Base-by-base conservation (phyloP, 2,329 filamentous ascomycete genomes). In the Blumeriella jaapii region DNA sequence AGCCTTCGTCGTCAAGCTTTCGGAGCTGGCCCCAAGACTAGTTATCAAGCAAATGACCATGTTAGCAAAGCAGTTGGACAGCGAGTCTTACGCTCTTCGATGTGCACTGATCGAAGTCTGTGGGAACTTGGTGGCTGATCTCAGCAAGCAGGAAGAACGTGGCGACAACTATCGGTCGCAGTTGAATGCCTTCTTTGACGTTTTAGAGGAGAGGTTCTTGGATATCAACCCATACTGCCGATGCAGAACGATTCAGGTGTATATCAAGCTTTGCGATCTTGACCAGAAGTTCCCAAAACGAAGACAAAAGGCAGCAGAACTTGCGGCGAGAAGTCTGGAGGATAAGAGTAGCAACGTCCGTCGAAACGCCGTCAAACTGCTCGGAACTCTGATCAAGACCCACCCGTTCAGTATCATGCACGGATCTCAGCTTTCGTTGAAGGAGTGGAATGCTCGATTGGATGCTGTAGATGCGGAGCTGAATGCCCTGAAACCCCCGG, bases 271-370 rank as follows among this genome's bases (percentile, higher is more conserved):
- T 9, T 95, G 87, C 52, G 86, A 95, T 38, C 68, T 96, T n/a
- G 85, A 94, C 29, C 84, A 89, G 46, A 96, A 96, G 56, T 95
- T 93, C 51, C 85, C 87, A 23, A 95, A 95, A 61, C 73, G 87
- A 36, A 71, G 91, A 41, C 87, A 95, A 57, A 81, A 73, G 53
- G 89, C 81, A 3, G 82, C 89, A 2, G 85, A 95, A 55, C 66
- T 95, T 16, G 87, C 91, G 1, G 78, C 82, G 38, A 74, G 83
- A 49, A 96, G 89, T 57, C 67, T 98, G 2, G 84, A 95, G 58
- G 93, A 98, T 62, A 96, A 93, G 67, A 96, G 89, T 62, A 98
- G 91, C 60, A 93, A 96, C 52, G 91, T 98, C 19, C 74, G 91
- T 42, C 74, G 87, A 39, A 96, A 96, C 56, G 87, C 91, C 2